phyloP scores from a whole-genome alignment of 345 rosid genomes.

The Pseudoturritis turrita region DNA sequence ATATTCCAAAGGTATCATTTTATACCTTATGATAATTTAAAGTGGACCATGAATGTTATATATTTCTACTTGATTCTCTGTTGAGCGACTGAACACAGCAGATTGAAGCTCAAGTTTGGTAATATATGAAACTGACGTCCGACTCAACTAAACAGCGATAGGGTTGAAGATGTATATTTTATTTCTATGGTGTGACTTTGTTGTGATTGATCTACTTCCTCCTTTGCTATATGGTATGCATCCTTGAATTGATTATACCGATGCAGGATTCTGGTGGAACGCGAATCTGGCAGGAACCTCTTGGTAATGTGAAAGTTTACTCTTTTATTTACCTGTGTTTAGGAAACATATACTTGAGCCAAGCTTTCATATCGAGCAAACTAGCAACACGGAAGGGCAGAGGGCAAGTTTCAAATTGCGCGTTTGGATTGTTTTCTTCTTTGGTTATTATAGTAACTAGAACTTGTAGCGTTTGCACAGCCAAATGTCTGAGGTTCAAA shows the following conservation, averaged over 20 bases:
- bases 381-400: not conserved
- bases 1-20: constrained; percentile 8
- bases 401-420: not conserved
- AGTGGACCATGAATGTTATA: not conserved
- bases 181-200: not conserved
- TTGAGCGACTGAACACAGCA: not conserved
- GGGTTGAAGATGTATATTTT: not conserved
- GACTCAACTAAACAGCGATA: not conserved
- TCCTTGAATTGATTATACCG: not conserved
- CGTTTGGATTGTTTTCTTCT: not conserved
- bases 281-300: not conserved
- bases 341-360: not conserved
- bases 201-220: not conserved
- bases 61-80: not conserved
- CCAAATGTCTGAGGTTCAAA: not conserved
- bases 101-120: too few species aligned
- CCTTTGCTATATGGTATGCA: not conserved
- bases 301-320: not conserved
- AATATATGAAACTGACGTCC: too few species aligned
- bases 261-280: constrained; percentile 2
- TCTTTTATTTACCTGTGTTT: not conserved
- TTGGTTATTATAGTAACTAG: not conserved
- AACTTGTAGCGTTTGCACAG: not conserved
- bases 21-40: not conserved
- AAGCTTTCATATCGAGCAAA: not conserved